phyloP scores from a whole-genome alignment of 2,329 filamentous ascomycete genomes.

The Mycosphaerella arachidis region DNA sequence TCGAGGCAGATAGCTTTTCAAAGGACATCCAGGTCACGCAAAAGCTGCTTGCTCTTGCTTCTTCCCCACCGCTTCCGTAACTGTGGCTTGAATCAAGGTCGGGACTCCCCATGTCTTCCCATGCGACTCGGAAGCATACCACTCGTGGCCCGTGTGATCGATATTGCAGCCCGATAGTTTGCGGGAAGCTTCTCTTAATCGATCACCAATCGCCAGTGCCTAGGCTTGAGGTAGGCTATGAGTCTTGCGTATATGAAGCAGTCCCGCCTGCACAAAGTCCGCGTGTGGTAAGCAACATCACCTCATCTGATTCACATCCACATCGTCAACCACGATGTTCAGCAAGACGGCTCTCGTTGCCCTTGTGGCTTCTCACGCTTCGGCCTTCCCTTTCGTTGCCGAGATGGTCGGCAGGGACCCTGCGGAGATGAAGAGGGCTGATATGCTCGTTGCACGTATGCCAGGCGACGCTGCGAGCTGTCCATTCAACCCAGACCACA shows the following conservation, averaged over 20 bases:
- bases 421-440: constrained; percentile 27
- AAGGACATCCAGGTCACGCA: not conserved
- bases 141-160: not conserved
- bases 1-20: not conserved
- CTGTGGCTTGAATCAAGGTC: not conserved
- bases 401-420: constrained; percentile 19
- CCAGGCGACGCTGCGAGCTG: constrained; percentile 27
- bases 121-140: not conserved
- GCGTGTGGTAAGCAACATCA: not conserved
- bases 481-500: constrained; percentile 39
- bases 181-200: not conserved
- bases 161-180: not conserved
- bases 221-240: not conserved
- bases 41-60: not conserved
- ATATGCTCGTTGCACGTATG: constrained; percentile 28
- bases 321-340: constrained; percentile 8
- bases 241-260: not conserved
- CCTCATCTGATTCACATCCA: not conserved
- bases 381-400: constrained; percentile 40
- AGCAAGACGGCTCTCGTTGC: constrained; percentile 12
- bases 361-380: constrained; percentile 25
- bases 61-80: not conserved
- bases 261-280: not conserved
- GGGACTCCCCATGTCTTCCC: not conserved
- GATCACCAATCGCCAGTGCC: not conserved